A percentile compares a stretch with the other conserved stretches of the same genome.
These are phyloP conservation scores for Hemileia vastatrix DNA, from an alignment of 1,284 basidiomycete species.

Conservation along the genomic window DNA sequence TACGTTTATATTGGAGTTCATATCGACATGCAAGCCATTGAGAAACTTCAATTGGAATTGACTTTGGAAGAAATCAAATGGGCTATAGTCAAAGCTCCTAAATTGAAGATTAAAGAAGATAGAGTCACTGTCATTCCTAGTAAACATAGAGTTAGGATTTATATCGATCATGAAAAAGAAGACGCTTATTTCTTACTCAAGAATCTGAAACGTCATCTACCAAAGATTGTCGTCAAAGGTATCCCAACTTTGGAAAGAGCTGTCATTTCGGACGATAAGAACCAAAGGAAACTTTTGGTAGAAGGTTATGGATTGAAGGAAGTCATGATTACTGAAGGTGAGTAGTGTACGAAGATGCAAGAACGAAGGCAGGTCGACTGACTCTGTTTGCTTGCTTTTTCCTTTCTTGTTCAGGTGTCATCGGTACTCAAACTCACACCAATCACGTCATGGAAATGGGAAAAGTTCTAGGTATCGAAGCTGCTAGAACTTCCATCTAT, in stretches of 20 bases:
- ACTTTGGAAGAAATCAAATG: conserved; percentile 86
- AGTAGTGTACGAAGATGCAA: conserved; percentile 39
- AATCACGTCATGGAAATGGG: conserved; percentile 97
- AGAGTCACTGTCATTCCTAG: conserved; percentile 63
- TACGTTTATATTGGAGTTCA: conserved; percentile 90
- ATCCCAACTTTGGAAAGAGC: conserved; percentile 73
- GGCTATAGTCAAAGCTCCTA: conserved; percentile 74
- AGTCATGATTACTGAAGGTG: conserved; percentile 94
- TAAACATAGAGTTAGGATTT: conserved; percentile 72
- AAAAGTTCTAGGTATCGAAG: conserved; percentile 91
- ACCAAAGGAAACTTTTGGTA: conserved; percentile 66
- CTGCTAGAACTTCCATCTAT: conserved; percentile 85
- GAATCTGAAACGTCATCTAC: conserved; percentile 67
- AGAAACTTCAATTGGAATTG: conserved; percentile 84
- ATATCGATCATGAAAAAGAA: conserved; percentile 62
- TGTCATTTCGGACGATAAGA: conserved; percentile 81
- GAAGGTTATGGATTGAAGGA: conserved; percentile 94
- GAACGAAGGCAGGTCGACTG: background rate
- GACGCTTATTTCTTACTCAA: conserved; percentile 73
- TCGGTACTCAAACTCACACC: conserved; percentile 81
- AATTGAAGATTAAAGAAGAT: conserved; percentile 87
- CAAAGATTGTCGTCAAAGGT: conserved; percentile 82
- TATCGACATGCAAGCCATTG: conserved; percentile 77
- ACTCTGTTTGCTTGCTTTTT: too few relatives aligned
- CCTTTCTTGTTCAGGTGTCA: conserved; percentile 55